Evolutionary conservation across 192 early-diverging fungal genomes (phyloP).

Genomic region (Podila clonocystis): DNA sequence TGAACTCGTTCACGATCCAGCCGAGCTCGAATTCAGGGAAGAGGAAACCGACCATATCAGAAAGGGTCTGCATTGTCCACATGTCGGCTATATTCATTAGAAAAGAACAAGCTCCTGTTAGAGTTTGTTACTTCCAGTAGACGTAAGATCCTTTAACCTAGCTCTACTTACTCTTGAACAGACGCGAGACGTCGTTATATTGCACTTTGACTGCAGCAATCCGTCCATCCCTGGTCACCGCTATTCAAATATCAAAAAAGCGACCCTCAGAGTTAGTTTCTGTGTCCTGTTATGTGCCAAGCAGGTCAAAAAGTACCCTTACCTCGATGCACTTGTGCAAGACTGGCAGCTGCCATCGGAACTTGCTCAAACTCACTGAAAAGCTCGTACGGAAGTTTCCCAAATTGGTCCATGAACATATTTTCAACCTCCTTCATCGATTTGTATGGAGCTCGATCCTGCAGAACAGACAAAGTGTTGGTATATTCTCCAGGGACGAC

Average conservation of each 20-base stretch:
- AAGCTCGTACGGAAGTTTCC: slow-evolving; percentile 42
- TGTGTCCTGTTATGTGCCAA: no score
- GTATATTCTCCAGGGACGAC: slow-evolving; percentile 59
- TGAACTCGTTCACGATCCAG: slow-evolving; percentile 61
- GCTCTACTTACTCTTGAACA: slow-evolving; percentile 45
- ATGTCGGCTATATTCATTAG: slow-evolving; percentile 43
- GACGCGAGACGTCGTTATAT: slow-evolving; percentile 56
- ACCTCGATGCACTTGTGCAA: slow-evolving; percentile 62
- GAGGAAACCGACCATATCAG: slow-evolving; percentile 48
- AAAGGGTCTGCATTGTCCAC: slow-evolving; percentile 60
- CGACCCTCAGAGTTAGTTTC: no score
- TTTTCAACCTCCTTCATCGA: slow-evolving; percentile 53
- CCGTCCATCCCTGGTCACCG: slow-evolving; percentile 53
- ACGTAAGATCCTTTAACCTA: not conserved
- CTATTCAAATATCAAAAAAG: slow-evolving; percentile 14
- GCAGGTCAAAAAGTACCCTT: not conserved
- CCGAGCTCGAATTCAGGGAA: slow-evolving; percentile 60
- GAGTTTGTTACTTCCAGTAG: not conserved
- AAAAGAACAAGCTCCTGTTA: not conserved
- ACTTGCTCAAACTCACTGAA: slow-evolving; percentile 57
- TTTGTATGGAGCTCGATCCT: slow-evolving; percentile 59
- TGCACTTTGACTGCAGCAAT: slow-evolving; percentile 60
- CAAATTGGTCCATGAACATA: slow-evolving; percentile 56
- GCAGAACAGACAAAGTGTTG: slow-evolving; percentile 56
- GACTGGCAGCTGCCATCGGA: slow-evolving; percentile 58